Evolutionary conservation across 495 filamentous ascomycete genomes (phyloP), one percentile per base, ranked within the genome.

Genomic region (Cudoniella acicularis): DNA sequence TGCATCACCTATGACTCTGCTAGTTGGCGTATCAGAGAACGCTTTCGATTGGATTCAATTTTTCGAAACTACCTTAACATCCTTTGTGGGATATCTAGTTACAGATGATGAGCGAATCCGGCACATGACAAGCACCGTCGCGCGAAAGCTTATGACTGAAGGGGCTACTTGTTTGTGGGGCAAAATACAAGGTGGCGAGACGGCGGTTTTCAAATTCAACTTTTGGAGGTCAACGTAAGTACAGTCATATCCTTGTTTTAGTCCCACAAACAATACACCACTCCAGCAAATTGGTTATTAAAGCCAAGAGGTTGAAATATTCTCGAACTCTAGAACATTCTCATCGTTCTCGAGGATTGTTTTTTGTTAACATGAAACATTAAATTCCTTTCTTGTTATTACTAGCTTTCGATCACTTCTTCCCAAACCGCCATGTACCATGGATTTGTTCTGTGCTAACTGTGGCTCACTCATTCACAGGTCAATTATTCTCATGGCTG

Each of bases 141-240:
- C 76, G 3, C 71, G 72, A 51, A 74, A 75, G 52, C 59, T 84
- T 24, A 73, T 82, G 56, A 70, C 73, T 1, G 71, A 75, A 10
- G 58, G 62, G n/a, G 45, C 56, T 13, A 65, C 73, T 49, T 60
- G 63, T 16, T 56, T 77, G 3, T 63, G 45, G 49, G 59, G 58
- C 40, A 22, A 58, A 10, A 55, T n/a, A 23, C 18, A 61, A 3
- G 56, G 49, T 48, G 75, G 46, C 56, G 64, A 47, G 66, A 64
- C 17, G 43, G 20, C 10, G 3, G 78, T 60, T 70, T 76, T 59
- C 59, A 72, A 42, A 69, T 71, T 25, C 17, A 74, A 73, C 51
- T 83, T 83, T 55, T 83, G 81, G 80, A 75, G 70, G 56, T 63
- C 79, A 26, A 82, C 79, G 77, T 83, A 70, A 64, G 79, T 36